Evolutionary conservation across 1,284 basidiomycete species (phyloP), one percentile per base, ranked within the genome.

Genomic region (Tilletia indica): DNA sequence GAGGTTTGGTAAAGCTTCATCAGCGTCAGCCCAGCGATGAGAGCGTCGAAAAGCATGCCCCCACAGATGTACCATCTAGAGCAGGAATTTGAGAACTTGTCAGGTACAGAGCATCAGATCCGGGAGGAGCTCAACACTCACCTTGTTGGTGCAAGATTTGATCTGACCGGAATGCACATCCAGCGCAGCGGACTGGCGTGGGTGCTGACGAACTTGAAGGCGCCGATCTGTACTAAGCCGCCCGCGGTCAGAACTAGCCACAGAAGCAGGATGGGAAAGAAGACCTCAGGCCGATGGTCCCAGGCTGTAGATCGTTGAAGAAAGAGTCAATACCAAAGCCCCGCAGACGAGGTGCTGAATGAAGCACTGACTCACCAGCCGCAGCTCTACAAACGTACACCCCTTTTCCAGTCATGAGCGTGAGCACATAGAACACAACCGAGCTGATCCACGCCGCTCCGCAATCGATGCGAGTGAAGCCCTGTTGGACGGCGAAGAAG

Each of bases 321-420:
- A 31, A 31, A 31, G 25, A 31, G 25, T 31, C 25, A 31, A 31
- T 8, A 54, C 1, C 8, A 8, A 8, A 21, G 25, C n/a, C n/a
- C 12, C 12, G 12, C n/a, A 12, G n/a, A 31, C 8, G 6, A 8
- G n/a, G n/a, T 54, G 12, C 8, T 31, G 8, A 54, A 6, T 31
- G n/a, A n/a, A 31, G n/a, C n/a, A 54, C 25, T 31, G 25, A 54
- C 51, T 54, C 51, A 54, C 51, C 51, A 54, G 51, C 51, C 51
- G 19, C 51, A 14, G 25, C 25, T n/a, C 51, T n/a, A 54, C 19
- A 54, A 9, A n/a, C 51, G 25, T 54, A 54, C 9, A n/a, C n/a
- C 19, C 8, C 19, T n/a, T 19, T 54, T 8, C 12, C 51, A 19
- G 8, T 21, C 25, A 8, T 31, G 9, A 8, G 6, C 8, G 51